Evolutionary conservation across 1,284 basidiomycete species (phyloP), one percentile per base, ranked within the genome.

Genomic region (Ceratobasidium sp.): DNA sequence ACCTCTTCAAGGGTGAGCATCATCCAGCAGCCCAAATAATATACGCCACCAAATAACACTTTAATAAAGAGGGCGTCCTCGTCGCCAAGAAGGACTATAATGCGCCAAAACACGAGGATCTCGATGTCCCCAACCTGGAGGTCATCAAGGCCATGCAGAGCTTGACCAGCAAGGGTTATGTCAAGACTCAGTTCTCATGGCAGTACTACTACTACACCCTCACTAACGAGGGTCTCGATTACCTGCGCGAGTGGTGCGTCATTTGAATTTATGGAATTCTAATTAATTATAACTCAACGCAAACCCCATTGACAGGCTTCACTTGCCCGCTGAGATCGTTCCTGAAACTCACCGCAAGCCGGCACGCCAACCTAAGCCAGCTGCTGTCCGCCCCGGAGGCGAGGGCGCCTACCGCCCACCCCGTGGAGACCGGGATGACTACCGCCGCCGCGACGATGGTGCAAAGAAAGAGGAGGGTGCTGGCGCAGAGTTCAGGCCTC

Each of bases 11-110:
- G 83, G 95, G 92, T 92, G 74, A 74, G 87, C 80, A 33, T 21
- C 11, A 11, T 11, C 33, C 33, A 36, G 5, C 33, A 5, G 33
- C 33, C 11, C 33, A 4, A 4, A 36, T 36, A 11, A 4, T 36
- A 5, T 4, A 36, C 4, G 33, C 11, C 11, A 57, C n/a, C 16
- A 11, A 46, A 23, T 41, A 47, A 19, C 36, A 21, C 42, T 44
- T 30, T 58, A 68, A 7, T 52, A 27, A 44, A 94, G 92, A 98
- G 90, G 96, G 97, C 77, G 97, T 98, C 74, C 84, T 98, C 78
- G 96, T 99, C 79, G 96, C 96, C 77, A 95, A 97, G 85, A 99
- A 99, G 85, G 95, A 99, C 82, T 98, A 86, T 85, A 96, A 98
- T 79, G 91, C 93, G 71, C 91, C 93, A 69, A 93, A 96, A 82